Base-by-base conservation (phyloP, 129 eudicot species). In the Ambrosia artemisiifolia region DNA sequence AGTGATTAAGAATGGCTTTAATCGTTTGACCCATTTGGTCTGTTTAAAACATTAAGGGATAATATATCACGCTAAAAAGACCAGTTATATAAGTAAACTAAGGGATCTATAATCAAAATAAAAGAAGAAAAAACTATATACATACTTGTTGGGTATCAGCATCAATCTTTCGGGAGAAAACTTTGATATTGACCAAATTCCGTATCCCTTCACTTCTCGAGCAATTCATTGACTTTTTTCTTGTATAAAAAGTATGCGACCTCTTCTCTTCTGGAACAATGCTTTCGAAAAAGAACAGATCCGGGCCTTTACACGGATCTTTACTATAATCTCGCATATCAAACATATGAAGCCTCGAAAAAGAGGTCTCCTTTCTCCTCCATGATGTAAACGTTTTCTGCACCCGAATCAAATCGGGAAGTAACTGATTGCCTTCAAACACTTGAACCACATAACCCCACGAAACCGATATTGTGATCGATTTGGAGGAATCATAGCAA, bases 381-480 rank as follows among this genome's bases (percentile, higher is more conserved):
- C 91, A 91, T 35, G 96, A 88, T 33, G 66, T 74, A 77, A 91
- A 88, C 11, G 87, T 82, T 71, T 82, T 84, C 72, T 84, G 85
- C 35, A 71, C 68, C 33, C 74, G 79, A 62, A 86, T 82, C 18
- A 88, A 70, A 50, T 91, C 93, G 5, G 88, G 92, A 73, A 91
- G 88, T 35, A 82, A 84, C 38, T 64, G 68, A 71, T 91, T 88
- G 20, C 93, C 93, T 68, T 91, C 92, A 55, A 86, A 85, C 3
- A 91, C 79, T 69, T 86, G 94, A 83, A 88, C 78, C 17, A 83
- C 90, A 57, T 86, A 88, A 3, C 97, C 97, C 97, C 97, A 92
- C 1, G 96, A 81, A 60, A 88, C 69, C 43, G 93, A 88, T 44
- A 88, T 53, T 0, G 96, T 88, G 63, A 84, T 42, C 16, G 84